Percentiles rank a stretch among this genome's conserved stretches.
phyloP scores from a whole-genome alignment of 1,284 basidiomycete species.

The Entoloma clypeatum region DNA sequence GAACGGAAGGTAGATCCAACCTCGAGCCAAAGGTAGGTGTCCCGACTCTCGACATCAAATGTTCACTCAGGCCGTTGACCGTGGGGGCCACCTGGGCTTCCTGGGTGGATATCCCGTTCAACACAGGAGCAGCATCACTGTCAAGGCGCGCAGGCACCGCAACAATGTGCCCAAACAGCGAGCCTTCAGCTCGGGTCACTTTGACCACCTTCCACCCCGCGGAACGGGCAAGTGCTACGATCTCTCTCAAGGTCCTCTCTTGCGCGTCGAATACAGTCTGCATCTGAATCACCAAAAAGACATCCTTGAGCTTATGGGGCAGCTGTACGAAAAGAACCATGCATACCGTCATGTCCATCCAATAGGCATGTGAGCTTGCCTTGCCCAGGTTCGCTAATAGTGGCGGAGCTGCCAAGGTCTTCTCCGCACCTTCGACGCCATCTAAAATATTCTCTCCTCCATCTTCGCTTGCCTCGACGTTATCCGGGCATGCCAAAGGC shows the following conservation, averaged over 20 bases:
- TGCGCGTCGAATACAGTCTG: constrained; percentile 66
- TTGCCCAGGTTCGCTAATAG: constrained; percentile 67
- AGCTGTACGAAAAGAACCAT: not conserved
- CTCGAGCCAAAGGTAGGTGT: constrained; percentile 58
- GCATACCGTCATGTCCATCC: constrained; percentile 66
- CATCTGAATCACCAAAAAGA: constrained; percentile 59
- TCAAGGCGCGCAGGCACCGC: constrained; percentile 51
- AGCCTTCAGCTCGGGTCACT: constrained; percentile 55
- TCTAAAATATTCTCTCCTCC: constrained; percentile 23
- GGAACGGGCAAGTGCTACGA: constrained; percentile 49
- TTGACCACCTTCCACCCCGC: constrained; percentile 67
- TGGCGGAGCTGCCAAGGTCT: constrained; percentile 46
- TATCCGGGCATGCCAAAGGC: constrained; percentile 61
- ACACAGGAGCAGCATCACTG: constrained; percentile 18
- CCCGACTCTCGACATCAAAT: constrained; percentile 44
- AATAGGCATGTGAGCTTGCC: constrained; percentile 66
- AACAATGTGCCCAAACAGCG: constrained; percentile 63
- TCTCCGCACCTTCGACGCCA: constrained; percentile 43
- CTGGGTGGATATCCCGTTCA: constrained; percentile 8
- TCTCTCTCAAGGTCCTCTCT: constrained; percentile 67
- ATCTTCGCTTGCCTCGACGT: constrained; percentile 25
- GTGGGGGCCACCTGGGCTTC: constrained; percentile 12
- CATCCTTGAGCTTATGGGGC: not conserved
- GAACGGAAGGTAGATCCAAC: constrained; percentile 38
- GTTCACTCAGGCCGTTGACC: constrained; percentile 29